Conservation (phyloP, 257 asterid genomes). For the Cinchona pubescens region DNA sequence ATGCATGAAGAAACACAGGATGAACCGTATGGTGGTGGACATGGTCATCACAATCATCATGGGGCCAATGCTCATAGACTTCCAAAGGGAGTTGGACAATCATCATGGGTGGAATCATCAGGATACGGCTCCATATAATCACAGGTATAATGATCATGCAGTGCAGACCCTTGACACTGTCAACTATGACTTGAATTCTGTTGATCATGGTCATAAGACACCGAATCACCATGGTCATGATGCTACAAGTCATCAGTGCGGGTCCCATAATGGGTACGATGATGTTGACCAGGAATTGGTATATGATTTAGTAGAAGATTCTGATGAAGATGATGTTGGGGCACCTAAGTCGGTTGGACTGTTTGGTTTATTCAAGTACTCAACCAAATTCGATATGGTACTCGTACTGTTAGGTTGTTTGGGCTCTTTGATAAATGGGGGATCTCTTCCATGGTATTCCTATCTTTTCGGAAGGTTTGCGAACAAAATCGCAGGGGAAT, state of each 20-base stretch:
- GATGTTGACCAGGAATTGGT: slow-evolving; percentile 20
- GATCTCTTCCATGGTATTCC: slow-evolving; percentile 91
- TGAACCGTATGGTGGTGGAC: background rate
- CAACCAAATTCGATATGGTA: slow-evolving; percentile 57
- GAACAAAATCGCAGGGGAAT: slow-evolving; percentile 50
- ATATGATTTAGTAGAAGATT: slow-evolving; percentile 39
- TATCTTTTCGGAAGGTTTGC: slow-evolving; percentile 66
- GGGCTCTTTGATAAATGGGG: slow-evolving; percentile 81
- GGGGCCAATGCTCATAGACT: background rate
- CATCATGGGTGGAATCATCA: background rate
- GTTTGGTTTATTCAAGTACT: slow-evolving; percentile 62
- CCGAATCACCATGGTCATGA: slow-evolving; percentile 17
- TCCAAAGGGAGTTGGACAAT: background rate
- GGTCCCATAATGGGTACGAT: slow-evolving; percentile 19
- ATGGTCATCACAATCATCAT: slow-evolving; percentile 1
- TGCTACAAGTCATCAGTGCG: slow-evolving; percentile 16
- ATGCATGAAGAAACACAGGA: slow-evolving; percentile 10
- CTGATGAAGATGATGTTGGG: slow-evolving; percentile 45
- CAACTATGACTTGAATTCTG: slow-evolving; percentile 20
- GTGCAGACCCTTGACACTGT: slow-evolving; percentile 7
- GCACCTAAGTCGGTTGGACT: slow-evolving; percentile 47
- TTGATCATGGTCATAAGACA: slow-evolving; percentile 14
- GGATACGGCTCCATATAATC: slow-evolving; percentile 1
- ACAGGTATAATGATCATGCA: slow-evolving; percentile 17
- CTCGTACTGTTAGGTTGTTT: slow-evolving; percentile 64